phyloP scores from a whole-genome alignment of 2,329 filamentous ascomycete species.

The Exophiala alcalophila region DNA sequence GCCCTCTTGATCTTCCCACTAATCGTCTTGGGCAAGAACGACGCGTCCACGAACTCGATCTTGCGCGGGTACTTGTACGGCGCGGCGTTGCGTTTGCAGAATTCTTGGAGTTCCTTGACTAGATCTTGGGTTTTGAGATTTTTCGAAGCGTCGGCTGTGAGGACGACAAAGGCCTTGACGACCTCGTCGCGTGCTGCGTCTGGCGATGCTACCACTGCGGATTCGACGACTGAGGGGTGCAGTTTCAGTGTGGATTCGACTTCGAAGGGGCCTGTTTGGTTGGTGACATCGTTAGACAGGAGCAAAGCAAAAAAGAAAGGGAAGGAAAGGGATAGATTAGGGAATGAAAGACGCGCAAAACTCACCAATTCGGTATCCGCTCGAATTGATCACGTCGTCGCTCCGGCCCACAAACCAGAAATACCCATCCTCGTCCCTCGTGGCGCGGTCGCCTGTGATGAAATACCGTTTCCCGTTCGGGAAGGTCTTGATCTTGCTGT shows the following conservation, averaged over 20 bases:
- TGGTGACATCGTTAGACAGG: not conserved
- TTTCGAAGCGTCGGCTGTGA: conserved; percentile 26
- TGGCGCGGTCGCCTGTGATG: conserved; percentile 40
- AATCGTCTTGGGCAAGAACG: conserved; percentile 42
- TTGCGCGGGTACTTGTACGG: conserved; percentile 44
- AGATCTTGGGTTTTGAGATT: conserved; percentile 24
- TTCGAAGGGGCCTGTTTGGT: conserved; percentile 39
- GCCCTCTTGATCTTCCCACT: conserved; percentile 39
- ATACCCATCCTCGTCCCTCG: conserved; percentile 36
- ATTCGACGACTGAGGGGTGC: conserved; percentile 41
- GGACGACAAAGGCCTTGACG: conserved; percentile 43
- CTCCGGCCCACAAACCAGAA: conserved; percentile 38
- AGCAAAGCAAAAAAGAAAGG: conserved; percentile 7
- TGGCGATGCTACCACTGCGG: conserved; percentile 41
- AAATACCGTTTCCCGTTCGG: conserved; percentile 33
- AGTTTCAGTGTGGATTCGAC: conserved; percentile 43
- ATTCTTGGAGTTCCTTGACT: conserved; percentile 39
- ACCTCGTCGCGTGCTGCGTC: conserved; percentile 40
- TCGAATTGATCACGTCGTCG: conserved; percentile 43
- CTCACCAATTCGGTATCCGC: conserved; percentile 39
- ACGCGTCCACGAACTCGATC: conserved; percentile 40
- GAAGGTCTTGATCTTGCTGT: conserved; percentile 21
- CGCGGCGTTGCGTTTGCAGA: conserved; percentile 41
- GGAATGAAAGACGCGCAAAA: not conserved
- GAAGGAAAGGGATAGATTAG: not conserved